phyloP scores from a whole-genome alignment of 2,329 filamentous ascomycete genomes.

The Aspergillus intermedius region DNA sequence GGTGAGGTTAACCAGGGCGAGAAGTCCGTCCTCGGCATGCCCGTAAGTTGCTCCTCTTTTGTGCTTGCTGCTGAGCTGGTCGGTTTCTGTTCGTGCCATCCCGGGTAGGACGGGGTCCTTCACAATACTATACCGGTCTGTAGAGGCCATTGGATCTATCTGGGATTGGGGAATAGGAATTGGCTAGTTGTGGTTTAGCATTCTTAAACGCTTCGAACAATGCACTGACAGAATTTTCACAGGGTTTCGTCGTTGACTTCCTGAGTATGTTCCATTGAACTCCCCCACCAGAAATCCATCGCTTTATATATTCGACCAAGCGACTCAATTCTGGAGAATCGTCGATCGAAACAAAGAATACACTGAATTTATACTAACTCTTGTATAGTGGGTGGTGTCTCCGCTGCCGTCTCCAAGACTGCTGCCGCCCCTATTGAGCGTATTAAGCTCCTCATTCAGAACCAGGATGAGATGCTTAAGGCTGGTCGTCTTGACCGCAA shows the following conservation, averaged over 20 bases:
- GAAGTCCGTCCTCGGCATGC: conserved; percentile 51
- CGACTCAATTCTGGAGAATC: conserved; percentile 4
- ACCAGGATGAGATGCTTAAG: conserved; percentile 99
- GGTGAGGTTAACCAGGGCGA: conserved; percentile 45
- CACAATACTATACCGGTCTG: background rate
- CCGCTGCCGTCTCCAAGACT: conserved; percentile 99
- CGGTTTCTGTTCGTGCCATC: conserved; percentile 7
- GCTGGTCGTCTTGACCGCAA: conserved; percentile 95
- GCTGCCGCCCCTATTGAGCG: conserved; percentile 99
- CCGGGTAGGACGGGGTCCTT: background rate
- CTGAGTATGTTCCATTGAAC: conserved; percentile 67
- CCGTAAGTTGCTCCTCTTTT: conserved; percentile 31
- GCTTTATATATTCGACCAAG: conserved; percentile 3
- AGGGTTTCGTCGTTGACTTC: conserved; percentile 98
- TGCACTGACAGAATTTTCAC: conserved; percentile 26
- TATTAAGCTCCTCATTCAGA: conserved; percentile 99
- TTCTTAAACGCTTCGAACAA: background rate
- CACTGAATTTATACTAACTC: conserved; percentile 36
- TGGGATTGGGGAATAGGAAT: conserved; percentile 6
- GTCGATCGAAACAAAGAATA: background rate
- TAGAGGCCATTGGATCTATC: background rate
- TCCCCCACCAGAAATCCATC: conserved; percentile 1
- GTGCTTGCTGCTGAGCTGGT: conserved; percentile 9
- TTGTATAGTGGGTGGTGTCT: conserved; percentile 93
- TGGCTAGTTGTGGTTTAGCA: background rate